Conservation (phyloP, 2,329 filamentous ascomycete species). For the Lasiodiplodia sp. region DNA sequence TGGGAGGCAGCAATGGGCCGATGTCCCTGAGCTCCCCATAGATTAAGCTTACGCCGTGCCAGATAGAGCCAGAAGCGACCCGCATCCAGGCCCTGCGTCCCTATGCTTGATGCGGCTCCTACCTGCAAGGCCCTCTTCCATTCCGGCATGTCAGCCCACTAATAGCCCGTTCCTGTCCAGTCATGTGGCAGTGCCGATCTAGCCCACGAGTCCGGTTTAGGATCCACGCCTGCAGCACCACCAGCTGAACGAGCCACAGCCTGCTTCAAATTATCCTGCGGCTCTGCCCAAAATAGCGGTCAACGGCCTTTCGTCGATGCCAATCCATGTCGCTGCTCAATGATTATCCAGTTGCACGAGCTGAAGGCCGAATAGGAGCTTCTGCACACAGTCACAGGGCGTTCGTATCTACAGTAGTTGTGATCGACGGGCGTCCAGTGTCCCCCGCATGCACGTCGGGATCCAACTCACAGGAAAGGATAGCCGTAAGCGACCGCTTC, state of each 20-base stretch:
- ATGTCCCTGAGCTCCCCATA: background rate
- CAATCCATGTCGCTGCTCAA: background rate
- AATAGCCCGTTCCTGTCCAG: background rate
- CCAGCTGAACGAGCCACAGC: constrained; percentile 3
- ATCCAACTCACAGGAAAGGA: background rate
- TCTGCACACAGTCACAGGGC: background rate
- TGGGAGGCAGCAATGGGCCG: background rate
- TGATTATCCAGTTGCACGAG: background rate
- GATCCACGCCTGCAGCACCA: background rate
- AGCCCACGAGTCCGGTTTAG: background rate
- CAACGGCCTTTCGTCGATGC: background rate
- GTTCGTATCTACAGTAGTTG: background rate
- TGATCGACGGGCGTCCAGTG: background rate
- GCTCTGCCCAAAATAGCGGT: constrained; percentile 1
- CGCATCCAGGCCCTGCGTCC: background rate
- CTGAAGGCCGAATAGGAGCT: background rate
- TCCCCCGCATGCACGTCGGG: background rate
- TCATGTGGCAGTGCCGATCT: constrained; percentile 1
- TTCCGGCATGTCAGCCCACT: constrained; percentile 4
- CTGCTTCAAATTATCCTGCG: background rate
- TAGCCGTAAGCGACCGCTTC: background rate
- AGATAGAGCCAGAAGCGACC: background rate
- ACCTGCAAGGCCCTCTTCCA: background rate
- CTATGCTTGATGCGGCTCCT: constrained; percentile 24
- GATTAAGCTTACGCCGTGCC: constrained; percentile 16